phyloP scores from a whole-genome alignment of 2,329 filamentous ascomycete genomes.

The Pseudocercospora musae region DNA sequence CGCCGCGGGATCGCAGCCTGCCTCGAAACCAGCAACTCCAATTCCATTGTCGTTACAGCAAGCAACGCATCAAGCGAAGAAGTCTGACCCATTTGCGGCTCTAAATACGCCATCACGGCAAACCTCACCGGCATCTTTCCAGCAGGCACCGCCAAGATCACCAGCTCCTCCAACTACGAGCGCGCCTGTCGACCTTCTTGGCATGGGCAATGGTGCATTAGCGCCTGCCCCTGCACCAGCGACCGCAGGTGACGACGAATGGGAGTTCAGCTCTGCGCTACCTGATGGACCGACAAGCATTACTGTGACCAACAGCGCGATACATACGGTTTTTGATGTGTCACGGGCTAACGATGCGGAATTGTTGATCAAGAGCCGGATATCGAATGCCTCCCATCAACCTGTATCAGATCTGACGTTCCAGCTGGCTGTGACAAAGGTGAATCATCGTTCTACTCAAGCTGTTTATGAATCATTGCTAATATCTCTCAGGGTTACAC shows the following conservation, averaged over 20 bases:
- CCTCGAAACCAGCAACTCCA: slow-evolving; percentile 51
- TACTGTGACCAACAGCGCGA: slow-evolving; percentile 63
- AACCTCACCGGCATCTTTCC: slow-evolving; percentile 43
- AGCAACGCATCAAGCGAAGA: slow-evolving; percentile 29
- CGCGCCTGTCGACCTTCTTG: slow-evolving; percentile 28
- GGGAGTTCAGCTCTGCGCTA: slow-evolving; percentile 86
- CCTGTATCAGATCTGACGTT: slow-evolving; percentile 79
- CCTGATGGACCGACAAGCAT: slow-evolving; percentile 64
- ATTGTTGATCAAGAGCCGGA: slow-evolving; percentile 71
- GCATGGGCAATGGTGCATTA: slow-evolving; percentile 37
- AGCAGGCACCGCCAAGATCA: slow-evolving; percentile 43
- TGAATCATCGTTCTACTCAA: slow-evolving; percentile 37
- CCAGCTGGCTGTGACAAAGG: slow-evolving; percentile 90
- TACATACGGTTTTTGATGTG: slow-evolving; percentile 68
- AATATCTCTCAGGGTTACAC: slow-evolving; percentile 62
- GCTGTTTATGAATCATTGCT: background rate
- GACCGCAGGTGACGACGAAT: slow-evolving; percentile 70
- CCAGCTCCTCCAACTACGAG: slow-evolving; percentile 29
- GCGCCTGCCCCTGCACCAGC: slow-evolving; percentile 40
- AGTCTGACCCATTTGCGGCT: slow-evolving; percentile 60
- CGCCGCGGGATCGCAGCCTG: slow-evolving; percentile 30
- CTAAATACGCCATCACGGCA: slow-evolving; percentile 54
- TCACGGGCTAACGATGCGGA: slow-evolving; percentile 55
- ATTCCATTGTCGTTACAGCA: slow-evolving; percentile 34
- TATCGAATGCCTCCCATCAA: slow-evolving; percentile 74